A percentile compares a stretch with the other conserved stretches of the same genome.
Conservation (phyloP, 1,284 basidiomycete species). For the Schizophyllum amplum region DNA sequence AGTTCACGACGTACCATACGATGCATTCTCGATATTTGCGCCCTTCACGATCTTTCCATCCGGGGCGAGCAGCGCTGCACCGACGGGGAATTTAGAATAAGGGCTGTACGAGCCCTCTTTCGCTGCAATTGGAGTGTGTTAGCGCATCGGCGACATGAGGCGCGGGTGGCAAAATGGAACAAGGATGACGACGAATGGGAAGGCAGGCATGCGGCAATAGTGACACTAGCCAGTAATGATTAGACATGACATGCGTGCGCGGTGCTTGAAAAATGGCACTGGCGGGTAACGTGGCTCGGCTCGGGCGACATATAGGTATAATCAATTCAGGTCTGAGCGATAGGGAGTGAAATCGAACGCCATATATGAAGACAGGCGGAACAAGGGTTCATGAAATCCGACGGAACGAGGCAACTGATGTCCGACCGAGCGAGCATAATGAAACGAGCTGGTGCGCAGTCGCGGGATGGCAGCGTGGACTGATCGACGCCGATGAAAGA, state of each 20-base stretch:
- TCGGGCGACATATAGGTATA: too few species aligned
- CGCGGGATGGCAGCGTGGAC: neutral
- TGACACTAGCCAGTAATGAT: too few species aligned
- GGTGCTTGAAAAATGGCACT: too few species aligned
- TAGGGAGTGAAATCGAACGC: neutral
- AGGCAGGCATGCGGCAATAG: too few species aligned
- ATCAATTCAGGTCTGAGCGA: neutral
- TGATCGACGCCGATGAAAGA: neutral
- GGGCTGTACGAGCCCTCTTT: conserved; percentile 51
- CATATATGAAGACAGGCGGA: neutral
- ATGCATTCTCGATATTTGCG: conserved; percentile 87
- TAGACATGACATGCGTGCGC: too few species aligned
- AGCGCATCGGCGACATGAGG: too few species aligned
- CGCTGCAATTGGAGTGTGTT: conserved; percentile 17
- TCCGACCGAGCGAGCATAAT: neutral
- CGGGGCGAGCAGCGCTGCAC: conserved; percentile 68
- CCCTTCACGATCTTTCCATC: conserved; percentile 74
- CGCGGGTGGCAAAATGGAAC: neutral
- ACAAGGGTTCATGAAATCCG: neutral
- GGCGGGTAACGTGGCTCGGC: too few species aligned
- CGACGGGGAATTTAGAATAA: conserved; percentile 87
- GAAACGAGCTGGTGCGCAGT: neutral
- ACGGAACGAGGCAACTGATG: neutral
- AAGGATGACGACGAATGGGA: neutral
- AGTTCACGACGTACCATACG: conserved; percentile 52